Evolutionary conservation across 768 basidiomycete species (phyloP).

Genomic region (Tricholoma matsutake): DNA sequence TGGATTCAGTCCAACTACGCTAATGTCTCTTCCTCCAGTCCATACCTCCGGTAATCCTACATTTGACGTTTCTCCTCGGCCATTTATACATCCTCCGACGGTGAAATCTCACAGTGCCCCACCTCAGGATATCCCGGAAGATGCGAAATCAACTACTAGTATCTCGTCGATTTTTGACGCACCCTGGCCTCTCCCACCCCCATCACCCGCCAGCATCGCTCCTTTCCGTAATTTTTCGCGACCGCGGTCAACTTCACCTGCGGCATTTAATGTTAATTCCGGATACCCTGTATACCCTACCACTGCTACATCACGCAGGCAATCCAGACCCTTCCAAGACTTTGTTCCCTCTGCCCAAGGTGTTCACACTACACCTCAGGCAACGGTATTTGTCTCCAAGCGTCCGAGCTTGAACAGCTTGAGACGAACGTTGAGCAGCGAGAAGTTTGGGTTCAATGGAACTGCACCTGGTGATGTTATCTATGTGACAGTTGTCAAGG

Average conservation of each 20-base stretch:
- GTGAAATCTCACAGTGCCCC: slow-evolving; percentile 9
- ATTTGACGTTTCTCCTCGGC: slow-evolving; percentile 2
- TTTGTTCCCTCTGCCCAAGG: slow-evolving; percentile 23
- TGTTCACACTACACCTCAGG: slow-evolving; percentile 7
- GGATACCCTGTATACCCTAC: slow-evolving; percentile 19
- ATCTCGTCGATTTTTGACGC: slow-evolving; percentile 37
- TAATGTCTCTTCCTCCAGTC: slow-evolving; percentile 19
- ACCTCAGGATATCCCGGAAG: slow-evolving; percentile 25
- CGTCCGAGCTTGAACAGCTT: slow-evolving; percentile 26
- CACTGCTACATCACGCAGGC: slow-evolving; percentile 16
- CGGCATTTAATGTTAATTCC: slow-evolving; percentile 11
- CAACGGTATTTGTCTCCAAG: slow-evolving; percentile 16
- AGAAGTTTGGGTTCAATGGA: slow-evolving; percentile 17
- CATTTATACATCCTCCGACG: slow-evolving; percentile 10
- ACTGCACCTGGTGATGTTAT: slow-evolving; percentile 31
- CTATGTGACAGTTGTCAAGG: slow-evolving; percentile 44
- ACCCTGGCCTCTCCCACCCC: slow-evolving; percentile 38
- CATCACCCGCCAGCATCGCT: slow-evolving; percentile 8
- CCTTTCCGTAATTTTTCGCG: neutral
- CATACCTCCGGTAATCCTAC: slow-evolving; percentile 11
- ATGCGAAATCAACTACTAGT: slow-evolving; percentile 31
- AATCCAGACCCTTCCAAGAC: neutral
- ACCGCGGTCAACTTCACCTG: neutral
- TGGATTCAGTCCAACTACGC: slow-evolving; percentile 17
- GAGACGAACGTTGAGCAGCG: slow-evolving; percentile 24